Base-by-base conservation (phyloP, 805 yeast species). In the Millerago galiae region DNA sequence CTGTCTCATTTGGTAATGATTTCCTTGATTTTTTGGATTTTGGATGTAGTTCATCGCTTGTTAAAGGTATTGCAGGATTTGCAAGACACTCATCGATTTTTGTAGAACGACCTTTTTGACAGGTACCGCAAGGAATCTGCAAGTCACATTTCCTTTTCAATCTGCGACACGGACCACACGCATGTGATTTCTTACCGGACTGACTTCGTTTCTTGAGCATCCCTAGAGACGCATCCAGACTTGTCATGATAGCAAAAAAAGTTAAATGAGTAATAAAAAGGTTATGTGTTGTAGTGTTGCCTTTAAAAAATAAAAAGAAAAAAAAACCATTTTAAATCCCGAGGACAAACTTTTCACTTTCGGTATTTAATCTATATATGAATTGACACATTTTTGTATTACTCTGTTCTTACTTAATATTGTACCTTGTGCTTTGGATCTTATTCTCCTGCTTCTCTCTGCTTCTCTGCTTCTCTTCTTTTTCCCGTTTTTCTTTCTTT, bases 101-200 rank as follows among this genome's bases (percentile, higher is more conserved):
- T 10, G 49, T 47, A 34, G 49, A 51, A 7, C 56, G 42, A 2
- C 59, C 60, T 18, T 54, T 46, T 25, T 49, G 46, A 30, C 60
- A 56, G 2, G 58, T 54, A 6, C 56, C 50, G 44, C 60, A 56
- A 5, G 60, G 60, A 11, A 56, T 42, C 32, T 51, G 52, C 4
- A 56, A 36, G 36, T 56, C 59, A 37, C 60, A 56, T 33, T 52
- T 56, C 21, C 60, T 40, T 43, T 56, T 56, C 18, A 56, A 45
- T 10, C 60, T 45, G 16, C 60, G 55, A 39, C 60, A 56, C 1
- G 60, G 60, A 1, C 60, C 60, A 45, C 60, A 56, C 9, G 60
- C 59, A 29, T 56, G 60, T 2, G 54, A 44, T 38, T 52, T 56
- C 47, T 56, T 56, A 6, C 57, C 53, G 24, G 24, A 21, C 24